Percentiles rank a stretch among this genome's conserved stretches.
phyloP scores from a whole-genome alignment of 2,329 filamentous ascomycete species.

The Exophiala aquamarina region DNA sequence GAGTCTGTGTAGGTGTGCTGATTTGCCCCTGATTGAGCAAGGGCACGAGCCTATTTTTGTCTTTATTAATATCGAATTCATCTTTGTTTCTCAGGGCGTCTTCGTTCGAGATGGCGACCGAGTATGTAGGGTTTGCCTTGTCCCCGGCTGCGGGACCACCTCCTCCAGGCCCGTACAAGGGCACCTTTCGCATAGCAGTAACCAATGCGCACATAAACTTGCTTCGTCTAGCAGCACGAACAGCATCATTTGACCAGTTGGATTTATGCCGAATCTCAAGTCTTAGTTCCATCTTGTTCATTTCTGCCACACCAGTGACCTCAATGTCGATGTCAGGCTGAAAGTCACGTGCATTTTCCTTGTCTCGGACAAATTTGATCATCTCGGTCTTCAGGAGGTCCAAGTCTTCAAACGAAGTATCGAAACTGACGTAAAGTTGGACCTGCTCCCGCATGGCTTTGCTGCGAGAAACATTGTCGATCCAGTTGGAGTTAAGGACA shows the following conservation, averaged over 20 bases:
- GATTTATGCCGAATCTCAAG: slow-evolving; percentile 89
- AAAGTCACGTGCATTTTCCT: slow-evolving; percentile 90
- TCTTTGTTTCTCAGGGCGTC: slow-evolving; percentile 66
- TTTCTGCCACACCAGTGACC: slow-evolving; percentile 74
- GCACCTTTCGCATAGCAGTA: slow-evolving; percentile 79
- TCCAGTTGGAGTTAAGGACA: slow-evolving; percentile 85
- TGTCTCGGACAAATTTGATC: slow-evolving; percentile 75
- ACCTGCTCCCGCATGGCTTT: slow-evolving; percentile 89
- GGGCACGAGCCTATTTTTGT: slow-evolving; percentile 66
- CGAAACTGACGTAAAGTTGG: slow-evolving; percentile 76
- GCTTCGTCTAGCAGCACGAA: slow-evolving; percentile 77
- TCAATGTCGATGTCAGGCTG: slow-evolving; percentile 78
- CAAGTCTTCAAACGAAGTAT: slow-evolving; percentile 85
- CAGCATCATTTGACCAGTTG: slow-evolving; percentile 83
- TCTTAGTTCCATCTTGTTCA: slow-evolving; percentile 83
- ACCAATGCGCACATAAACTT: slow-evolving; percentile 97
- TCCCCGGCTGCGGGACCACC: slow-evolving; percentile 62
- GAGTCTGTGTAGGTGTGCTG: slow-evolving; percentile 2
- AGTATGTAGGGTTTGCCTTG: slow-evolving; percentile 74
- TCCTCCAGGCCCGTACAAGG: slow-evolving; percentile 79
- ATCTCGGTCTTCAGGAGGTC: slow-evolving; percentile 82
- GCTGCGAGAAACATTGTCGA: slow-evolving; percentile 89
- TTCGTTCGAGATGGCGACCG: slow-evolving; percentile 70
- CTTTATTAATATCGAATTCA: slow-evolving; percentile 59
- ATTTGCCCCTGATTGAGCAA: slow-evolving; percentile 8